Evolutionary conservation across 164 flowering plant species (phyloP), one percentile per base, ranked within the genome.

Genomic region (Buxus sempervirens): DNA sequence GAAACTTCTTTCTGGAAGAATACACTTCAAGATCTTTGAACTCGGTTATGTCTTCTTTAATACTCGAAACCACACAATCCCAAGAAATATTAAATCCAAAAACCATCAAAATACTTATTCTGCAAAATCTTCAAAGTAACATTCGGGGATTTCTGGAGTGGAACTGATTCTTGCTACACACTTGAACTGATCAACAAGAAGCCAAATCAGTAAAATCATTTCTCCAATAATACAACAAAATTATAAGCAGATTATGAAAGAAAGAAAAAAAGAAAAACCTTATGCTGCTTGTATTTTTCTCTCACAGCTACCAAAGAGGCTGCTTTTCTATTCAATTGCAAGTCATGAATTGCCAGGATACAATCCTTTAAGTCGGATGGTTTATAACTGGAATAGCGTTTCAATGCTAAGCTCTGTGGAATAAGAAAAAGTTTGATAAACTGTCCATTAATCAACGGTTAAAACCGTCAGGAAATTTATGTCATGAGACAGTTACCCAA

Each of bases 361-460:
- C 92, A 89, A 27, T 80, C 88, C 73, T 84, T 82, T 45, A 90
- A 55, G 32, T 90, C 90, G n/a, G 81, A 71, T 41, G 90, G 77
- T 70, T 32, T 86, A 62, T 89, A 90, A 5, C 83, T 83, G 0
- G 87, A 78, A 58, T 64, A 72, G 21, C 28, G 56, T 53, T 87
- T 82, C 70, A 90, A 66, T 13, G 65, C 68, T 26, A 57, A 28
- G 41, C 27, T 83, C 94, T 88, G 83, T 54, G 76, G 60, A 67
- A 58, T 24, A 4, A 45, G 14, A 18, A 8, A 24, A 23, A 26
- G 20, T 64, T 6, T n/a, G n/a, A 62, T 8, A 9, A 36, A 62
- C 41, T 15, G 8, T 7, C 5, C 4, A n/a, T 23, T 19, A 45
- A 1, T 19, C 12, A 54, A 7, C 62, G 60, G 41, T 0, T 8